Evolutionary conservation across 1,139 yeast genomes (phyloP), one percentile per base, ranked within the genome.

Genomic region (Kodamaea sp.): DNA sequence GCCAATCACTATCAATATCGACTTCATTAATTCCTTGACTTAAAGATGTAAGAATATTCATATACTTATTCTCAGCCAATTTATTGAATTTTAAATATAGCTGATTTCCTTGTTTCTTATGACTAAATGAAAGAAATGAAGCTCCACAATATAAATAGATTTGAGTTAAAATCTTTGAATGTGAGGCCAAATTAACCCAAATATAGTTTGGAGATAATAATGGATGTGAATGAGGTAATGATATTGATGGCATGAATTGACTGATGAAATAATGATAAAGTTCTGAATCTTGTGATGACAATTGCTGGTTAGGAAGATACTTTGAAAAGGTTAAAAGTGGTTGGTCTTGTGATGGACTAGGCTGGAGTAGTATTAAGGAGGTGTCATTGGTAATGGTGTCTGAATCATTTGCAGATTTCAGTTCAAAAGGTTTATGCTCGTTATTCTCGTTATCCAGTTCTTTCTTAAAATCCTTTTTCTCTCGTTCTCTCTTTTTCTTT

Each of bases 211-310:
- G 72, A 3, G 71, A 67, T 5, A 71, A 52, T 12, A 59, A 49
- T 1, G 67, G 63, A 44, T 69, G 75, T 0, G 75, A 58, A 28
- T 62, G 58, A 32, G 70, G 74, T 0, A 73, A 69, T 0, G 73
- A 67, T 8, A 67, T 52, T n/a, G 63, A 50, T 1, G 60, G 60
- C 40, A 71, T 60, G 42, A 67, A 67, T 5, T 59, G 57, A 37
- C 57, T 55, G 12, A 62, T 56, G 43, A 69, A 67, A 5, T 64
- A 63, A 31, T 55, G 52, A 41, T 63, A 57, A 31, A 57, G 32
- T 29, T 49, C 44, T 1, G 48, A 34, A 28, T 49, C 50, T 27
- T 38, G 41, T 4, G 33, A 24, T 5, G 52, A 37, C 6, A 48
- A 32, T 5, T 38, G 33, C 15, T 40, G 20, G 30, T 41, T 40